A percentile compares a stretch with the other conserved stretches of the same genome.
Conservation (phyloP, 176 grass and related monocot species). For the Rhynchospora breviuscula region DNA sequence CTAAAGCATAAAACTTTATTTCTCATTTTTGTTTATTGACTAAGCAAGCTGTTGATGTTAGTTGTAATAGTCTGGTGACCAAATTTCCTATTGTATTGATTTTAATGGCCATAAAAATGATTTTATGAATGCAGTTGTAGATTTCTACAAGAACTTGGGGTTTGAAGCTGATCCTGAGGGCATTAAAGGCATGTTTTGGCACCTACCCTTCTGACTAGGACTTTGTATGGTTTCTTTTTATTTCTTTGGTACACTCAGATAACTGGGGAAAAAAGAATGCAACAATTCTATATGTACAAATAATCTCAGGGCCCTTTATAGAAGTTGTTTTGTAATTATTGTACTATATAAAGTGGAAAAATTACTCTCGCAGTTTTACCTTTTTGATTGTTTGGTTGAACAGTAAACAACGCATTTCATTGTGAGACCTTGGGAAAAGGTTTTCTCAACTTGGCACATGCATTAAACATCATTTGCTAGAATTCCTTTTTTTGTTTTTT, state of each 20-base stretch:
- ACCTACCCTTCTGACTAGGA: constrained; percentile 33
- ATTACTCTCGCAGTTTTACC: background rate
- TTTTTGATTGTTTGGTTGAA: background rate
- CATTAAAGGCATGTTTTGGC: constrained; percentile 99
- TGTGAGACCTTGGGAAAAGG: background rate
- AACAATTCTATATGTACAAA: background rate
- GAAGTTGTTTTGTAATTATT: background rate
- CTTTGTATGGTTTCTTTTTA: background rate
- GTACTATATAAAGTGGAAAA: background rate
- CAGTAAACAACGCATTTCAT: background rate
- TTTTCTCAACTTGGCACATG: background rate
- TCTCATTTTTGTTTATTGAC: background rate
- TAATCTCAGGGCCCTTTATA: background rate
- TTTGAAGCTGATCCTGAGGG: constrained; percentile 93
- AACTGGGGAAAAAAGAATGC: background rate
- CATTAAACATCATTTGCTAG: background rate
- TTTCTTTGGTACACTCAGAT: background rate
- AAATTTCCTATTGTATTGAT: background rate
- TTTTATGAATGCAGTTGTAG: constrained; percentile 57
- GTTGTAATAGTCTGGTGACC: background rate
- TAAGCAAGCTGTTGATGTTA: background rate
- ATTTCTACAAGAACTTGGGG: constrained; percentile 98
- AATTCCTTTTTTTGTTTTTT: no score
- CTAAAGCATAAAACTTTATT: background rate
- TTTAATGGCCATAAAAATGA: background rate